These are phyloP conservation scores for Fagopyrum tataricum DNA, from an alignment of 148 eudicot species.

Conservation along the genomic window DNA sequence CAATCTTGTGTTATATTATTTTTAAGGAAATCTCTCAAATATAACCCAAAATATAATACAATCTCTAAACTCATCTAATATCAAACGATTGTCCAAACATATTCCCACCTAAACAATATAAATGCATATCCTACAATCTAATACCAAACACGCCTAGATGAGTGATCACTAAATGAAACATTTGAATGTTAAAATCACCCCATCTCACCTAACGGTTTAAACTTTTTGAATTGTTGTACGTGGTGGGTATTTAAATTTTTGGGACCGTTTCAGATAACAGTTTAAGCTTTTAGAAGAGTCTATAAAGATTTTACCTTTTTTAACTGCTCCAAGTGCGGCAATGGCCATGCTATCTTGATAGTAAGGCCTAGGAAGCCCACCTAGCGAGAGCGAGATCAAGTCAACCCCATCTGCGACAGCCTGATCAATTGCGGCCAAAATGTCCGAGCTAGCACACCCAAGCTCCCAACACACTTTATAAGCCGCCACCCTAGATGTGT, in stretches of 20 bases:
- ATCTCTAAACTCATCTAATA: too few species aligned
- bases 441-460: slow-evolving; percentile 64
- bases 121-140: too few species aligned
- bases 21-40: too few species aligned
- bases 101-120: too few species aligned
- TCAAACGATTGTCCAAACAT: too few species aligned
- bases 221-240: neutral
- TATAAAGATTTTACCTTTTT: slow-evolving; percentile 19
- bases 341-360: slow-evolving; percentile 54
- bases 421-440: slow-evolving; percentile 63
- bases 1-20: too few species aligned
- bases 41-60: too few species aligned
- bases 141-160: too few species aligned
- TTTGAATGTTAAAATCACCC: too few species aligned
- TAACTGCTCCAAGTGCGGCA: slow-evolving; percentile 51
- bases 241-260: neutral
- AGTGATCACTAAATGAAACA: too few species aligned
- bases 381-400: slow-evolving; percentile 59
- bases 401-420: slow-evolving; percentile 63
- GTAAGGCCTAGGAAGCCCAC: slow-evolving; percentile 53
- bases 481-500: slow-evolving; percentile 63
- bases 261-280: neutral
- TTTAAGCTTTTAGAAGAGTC: neutral
- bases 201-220: neutral
- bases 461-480: slow-evolving; percentile 55